These are phyloP conservation scores for Tolypocladium ovalisporum DNA, from an alignment of 2,329 filamentous ascomycete genomes.

Conservation along the genomic window DNA sequence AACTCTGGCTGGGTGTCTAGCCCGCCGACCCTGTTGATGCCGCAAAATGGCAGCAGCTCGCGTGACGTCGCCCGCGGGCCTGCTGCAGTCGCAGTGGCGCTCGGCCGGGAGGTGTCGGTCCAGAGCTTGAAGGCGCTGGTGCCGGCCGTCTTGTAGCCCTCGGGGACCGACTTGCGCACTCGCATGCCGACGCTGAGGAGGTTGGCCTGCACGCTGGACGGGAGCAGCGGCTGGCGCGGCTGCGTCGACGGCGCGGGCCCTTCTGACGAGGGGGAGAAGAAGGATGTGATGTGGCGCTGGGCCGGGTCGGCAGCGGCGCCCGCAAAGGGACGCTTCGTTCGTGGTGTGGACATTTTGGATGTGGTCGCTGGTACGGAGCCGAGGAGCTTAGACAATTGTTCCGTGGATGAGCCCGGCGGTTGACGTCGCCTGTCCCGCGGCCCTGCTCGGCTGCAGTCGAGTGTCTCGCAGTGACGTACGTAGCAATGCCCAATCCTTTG, in stretches of 20 bases:
- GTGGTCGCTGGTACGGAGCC: not conserved
- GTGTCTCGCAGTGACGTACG: not conserved
- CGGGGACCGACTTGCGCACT: constrained; percentile 81
- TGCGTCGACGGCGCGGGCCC: constrained; percentile 17
- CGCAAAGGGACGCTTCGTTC: constrained; percentile 51
- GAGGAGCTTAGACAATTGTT: not conserved
- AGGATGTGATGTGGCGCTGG: constrained; percentile 54
- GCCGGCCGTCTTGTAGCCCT: constrained; percentile 74
- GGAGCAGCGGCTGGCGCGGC: constrained; percentile 37
- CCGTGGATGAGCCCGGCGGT: not conserved
- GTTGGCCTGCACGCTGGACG: constrained; percentile 61
- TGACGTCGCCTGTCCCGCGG: not conserved
- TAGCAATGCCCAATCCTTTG: not conserved
- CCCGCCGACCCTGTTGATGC: constrained; percentile 65
- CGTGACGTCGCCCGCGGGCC: constrained; percentile 21
- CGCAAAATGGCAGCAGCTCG: constrained; percentile 73
- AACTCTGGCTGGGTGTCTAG: constrained; percentile 46
- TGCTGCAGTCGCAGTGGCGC: constrained; percentile 5
- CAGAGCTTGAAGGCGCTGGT: constrained; percentile 42
- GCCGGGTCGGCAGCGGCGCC: constrained; percentile 46
- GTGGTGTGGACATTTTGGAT: constrained; percentile 37
- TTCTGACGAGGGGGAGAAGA: constrained; percentile 35
- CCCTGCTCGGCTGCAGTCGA: not conserved
- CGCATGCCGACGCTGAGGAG: constrained; percentile 93
- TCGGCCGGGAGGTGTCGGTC: constrained; percentile 20